A percentile compares a stretch with the other conserved stretches of the same genome.
Evolutionary conservation across 495 filamentous ascomycete genomes (phyloP).

Genomic region (Tuber calosporum): DNA sequence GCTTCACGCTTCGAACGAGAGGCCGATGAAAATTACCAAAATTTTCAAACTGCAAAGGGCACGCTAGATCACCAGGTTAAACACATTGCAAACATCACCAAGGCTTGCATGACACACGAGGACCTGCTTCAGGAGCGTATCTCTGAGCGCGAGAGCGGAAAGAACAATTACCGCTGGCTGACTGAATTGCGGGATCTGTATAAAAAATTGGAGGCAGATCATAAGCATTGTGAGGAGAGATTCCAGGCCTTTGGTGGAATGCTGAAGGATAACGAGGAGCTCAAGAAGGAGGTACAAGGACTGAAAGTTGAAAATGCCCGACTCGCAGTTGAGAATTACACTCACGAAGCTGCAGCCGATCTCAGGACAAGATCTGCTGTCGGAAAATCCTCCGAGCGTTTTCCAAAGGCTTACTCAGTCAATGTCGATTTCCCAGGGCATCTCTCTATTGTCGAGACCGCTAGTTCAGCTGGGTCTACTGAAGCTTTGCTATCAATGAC

Average conservation of each 20-base stretch:
- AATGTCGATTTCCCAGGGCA: background rate
- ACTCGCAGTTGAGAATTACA: background rate
- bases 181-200: background rate
- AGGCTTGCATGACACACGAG: background rate
- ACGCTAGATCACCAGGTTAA: background rate
- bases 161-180: slow-evolving; percentile 1
- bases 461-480: background rate
- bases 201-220: background rate
- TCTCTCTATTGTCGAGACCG: background rate
- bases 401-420: background rate
- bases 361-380: background rate
- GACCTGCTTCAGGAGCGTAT: background rate
- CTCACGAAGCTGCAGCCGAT: background rate
- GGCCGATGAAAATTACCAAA: background rate
- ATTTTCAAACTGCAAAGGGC: background rate
- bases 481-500: background rate
- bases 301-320: background rate
- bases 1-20: background rate
- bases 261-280: background rate
- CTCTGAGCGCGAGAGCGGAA: background rate
- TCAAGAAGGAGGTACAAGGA: background rate
- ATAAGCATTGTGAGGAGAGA: background rate
- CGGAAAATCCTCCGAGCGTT: background rate
- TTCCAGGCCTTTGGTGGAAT: background rate
- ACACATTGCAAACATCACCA: background rate